phyloP scores from a whole-genome alignment of 1,284 basidiomycete species.

The Cutaneotrichosporon sp. region DNA sequence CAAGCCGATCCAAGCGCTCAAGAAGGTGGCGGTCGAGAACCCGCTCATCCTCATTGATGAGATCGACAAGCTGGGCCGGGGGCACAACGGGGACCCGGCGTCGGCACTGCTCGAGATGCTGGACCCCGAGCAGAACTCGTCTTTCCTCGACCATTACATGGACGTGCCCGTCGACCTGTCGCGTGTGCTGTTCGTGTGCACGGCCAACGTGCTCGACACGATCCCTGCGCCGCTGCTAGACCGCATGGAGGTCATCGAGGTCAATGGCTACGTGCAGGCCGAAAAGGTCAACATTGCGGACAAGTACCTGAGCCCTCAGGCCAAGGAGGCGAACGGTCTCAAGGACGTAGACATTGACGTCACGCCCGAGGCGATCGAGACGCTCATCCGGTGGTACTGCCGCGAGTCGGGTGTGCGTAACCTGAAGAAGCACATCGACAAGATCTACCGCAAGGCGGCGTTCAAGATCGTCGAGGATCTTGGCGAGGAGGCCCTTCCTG shows the following conservation, averaged over 20 bases:
- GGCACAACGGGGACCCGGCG: slow-evolving; percentile 92
- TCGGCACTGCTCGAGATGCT: slow-evolving; percentile 94
- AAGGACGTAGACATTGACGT: slow-evolving; percentile 77
- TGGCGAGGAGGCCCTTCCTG: slow-evolving; percentile 83
- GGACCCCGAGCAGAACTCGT: slow-evolving; percentile 95
- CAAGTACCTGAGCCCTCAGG: slow-evolving; percentile 89
- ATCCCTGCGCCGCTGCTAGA: slow-evolving; percentile 96
- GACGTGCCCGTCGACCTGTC: slow-evolving; percentile 97
- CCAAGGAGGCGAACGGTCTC: slow-evolving; percentile 85
- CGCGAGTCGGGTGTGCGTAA: slow-evolving; percentile 94
- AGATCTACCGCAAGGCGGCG: slow-evolving; percentile 98
- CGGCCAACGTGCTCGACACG: slow-evolving; percentile 90
- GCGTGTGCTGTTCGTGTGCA: slow-evolving; percentile 95
- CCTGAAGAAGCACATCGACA: slow-evolving; percentile 93
- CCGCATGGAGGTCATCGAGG: slow-evolving; percentile 96
- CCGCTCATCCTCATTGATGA: slow-evolving; percentile 96
- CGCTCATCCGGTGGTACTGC: slow-evolving; percentile 94
- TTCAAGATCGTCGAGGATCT: slow-evolving; percentile 88
- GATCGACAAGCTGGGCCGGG: slow-evolving; percentile 91
- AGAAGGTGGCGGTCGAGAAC: slow-evolving; percentile 95
- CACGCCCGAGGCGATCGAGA: slow-evolving; percentile 75
- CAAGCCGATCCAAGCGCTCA: slow-evolving; percentile 96
- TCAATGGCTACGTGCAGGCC: slow-evolving; percentile 93
- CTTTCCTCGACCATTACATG: slow-evolving; percentile 96
- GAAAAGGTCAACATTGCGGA: slow-evolving; percentile 93